Conservation (phyloP, 1,139 yeast species). For the Geotrichum europaeum region DNA sequence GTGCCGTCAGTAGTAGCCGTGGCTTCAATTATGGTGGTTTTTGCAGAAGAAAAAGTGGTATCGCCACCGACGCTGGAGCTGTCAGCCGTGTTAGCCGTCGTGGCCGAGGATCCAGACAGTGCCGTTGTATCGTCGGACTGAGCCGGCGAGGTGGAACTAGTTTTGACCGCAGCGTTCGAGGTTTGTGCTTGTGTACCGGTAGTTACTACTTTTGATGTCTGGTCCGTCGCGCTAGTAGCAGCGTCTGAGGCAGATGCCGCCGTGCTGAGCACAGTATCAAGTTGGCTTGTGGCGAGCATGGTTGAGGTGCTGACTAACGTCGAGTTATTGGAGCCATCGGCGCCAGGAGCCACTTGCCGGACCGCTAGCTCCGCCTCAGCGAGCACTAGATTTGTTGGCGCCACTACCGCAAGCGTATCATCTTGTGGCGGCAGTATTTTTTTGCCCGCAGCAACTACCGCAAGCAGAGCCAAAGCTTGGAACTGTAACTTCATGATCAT, state of each 20-base stretch:
- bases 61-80: not conserved
- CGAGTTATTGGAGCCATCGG: not conserved
- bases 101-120: not conserved
- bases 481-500: not conserved
- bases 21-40: constrained; percentile 11
- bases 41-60: constrained; percentile 7
- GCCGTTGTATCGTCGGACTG: not conserved
- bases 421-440: not conserved
- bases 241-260: not conserved
- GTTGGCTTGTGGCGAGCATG: not conserved
- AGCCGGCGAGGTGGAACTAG: not conserved
- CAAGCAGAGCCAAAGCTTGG: not conserved
- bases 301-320: not conserved
- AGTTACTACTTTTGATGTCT: not conserved
- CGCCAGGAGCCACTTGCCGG: constrained; percentile 1
- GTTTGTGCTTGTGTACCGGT: not conserved
- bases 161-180: not conserved
- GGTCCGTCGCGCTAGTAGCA: not conserved
- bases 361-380: not conserved
- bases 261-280: not conserved
- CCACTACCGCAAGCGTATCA: not conserved
- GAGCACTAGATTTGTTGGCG: not conserved
- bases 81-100: not conserved
- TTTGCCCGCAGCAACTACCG: not conserved
- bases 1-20: constrained; percentile 5